Evolutionary conservation across 495 filamentous ascomycete species (phyloP).

Genomic region (Hypoxylon trugodes): DNA sequence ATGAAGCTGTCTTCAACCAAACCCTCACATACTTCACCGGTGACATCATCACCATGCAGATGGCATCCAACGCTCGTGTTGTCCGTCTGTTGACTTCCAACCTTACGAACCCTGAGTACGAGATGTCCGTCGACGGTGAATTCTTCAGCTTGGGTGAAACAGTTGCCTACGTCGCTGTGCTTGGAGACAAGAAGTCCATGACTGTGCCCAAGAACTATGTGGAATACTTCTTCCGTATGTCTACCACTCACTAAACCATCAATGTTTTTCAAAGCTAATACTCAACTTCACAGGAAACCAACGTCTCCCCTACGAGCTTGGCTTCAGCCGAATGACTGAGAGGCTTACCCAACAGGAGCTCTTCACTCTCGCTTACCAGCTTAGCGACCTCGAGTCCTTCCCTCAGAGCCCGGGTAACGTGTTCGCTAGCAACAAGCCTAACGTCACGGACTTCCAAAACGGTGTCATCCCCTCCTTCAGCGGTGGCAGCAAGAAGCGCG

Average conservation of each 20-base stretch:
- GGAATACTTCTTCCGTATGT: conserved; percentile 59
- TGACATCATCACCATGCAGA: conserved; percentile 48
- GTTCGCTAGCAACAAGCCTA: too few relatives aligned
- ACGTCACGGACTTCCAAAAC: too few relatives aligned
- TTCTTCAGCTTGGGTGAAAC: conserved; percentile 57
- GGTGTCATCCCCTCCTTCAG: too few relatives aligned
- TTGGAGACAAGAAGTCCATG: conserved; percentile 52
- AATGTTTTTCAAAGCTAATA: conserved; percentile 22
- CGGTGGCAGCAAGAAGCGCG: too few relatives aligned
- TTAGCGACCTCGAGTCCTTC: conserved; percentile 8
- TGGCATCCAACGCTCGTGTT: conserved; percentile 53
- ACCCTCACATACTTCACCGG: conserved; percentile 54
- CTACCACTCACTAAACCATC: not conserved
- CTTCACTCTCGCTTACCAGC: not conserved
- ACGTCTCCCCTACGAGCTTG: conserved; percentile 55
- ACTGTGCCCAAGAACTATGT: conserved; percentile 50
- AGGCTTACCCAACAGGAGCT: conserved; percentile 3
- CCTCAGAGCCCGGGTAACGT: too few relatives aligned
- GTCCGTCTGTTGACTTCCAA: conserved; percentile 56
- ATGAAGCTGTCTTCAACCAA: conserved; percentile 57
- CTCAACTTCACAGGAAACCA: conserved; percentile 51
- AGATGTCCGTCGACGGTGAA: conserved; percentile 44
- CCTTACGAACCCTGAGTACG: conserved; percentile 55
- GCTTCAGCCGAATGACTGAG: conserved; percentile 43
- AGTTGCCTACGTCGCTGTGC: conserved; percentile 53